Base-by-base conservation (phyloP, 116 monocot species). In the Zostera marina region DNA sequence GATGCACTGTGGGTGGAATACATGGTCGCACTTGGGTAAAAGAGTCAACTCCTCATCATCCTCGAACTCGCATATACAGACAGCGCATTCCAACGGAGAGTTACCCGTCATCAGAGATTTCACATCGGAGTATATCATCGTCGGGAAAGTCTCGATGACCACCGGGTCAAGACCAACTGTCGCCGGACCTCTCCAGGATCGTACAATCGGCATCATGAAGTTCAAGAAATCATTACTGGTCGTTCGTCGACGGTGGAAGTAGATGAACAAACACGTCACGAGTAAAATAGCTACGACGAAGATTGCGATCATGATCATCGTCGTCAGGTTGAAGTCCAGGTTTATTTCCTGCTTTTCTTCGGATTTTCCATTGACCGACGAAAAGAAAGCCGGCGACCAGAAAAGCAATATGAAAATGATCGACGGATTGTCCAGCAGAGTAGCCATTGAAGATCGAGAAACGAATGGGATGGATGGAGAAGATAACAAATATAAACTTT, bases 1-100 rank as follows among this genome's bases (percentile, higher is more conserved):
- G 65, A 83, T 80, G 74, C 89, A 89, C 17, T 81, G 81, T n/a
- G 70, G 71, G 61, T 89, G 89, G 78, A 89, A 89, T 38, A 68
- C 89, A 62, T 89, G 89, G 54, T 54, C 58, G 65, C 86, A 86
- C 13, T 55, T 66, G 38, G 86, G 81, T 7, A 86, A 73, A n/a
- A 78, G 58, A 8, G 70, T 68, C 24, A 86, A 66, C 1, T 26
- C 59, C 15, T 86, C 86, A 10, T 76, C 68, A 47, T 81, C 81
- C 20, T 69, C 73, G 70, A 86, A 86, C 68, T 86, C 86, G 54
- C 44, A 46, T 13, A 86, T 41, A 52, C 86, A 86, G 10, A 86
- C 76, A 38, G 81, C 81, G 73, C 86, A 86, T 65, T 81, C 86
- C 11, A 84, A 68, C 47, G 76, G 40, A 2, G 38, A 62, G 12